Evolutionary conservation across 2,329 filamentous ascomycete species (phyloP).

Genomic region (Pseudogymnoascus sp.): DNA sequence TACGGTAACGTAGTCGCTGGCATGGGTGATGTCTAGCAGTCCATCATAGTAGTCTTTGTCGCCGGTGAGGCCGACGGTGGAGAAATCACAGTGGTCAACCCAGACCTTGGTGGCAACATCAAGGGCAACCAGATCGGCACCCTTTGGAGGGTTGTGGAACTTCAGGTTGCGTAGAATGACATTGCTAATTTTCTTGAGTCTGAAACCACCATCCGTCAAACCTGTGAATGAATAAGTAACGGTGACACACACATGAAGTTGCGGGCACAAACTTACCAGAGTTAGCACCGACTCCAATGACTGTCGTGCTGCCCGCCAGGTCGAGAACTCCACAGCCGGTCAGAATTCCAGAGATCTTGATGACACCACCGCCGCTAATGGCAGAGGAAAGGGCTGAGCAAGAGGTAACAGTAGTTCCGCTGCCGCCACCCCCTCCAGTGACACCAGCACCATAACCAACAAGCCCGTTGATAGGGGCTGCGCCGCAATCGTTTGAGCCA

Average conservation of each 20-base stretch:
- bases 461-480: not conserved
- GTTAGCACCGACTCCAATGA: constrained; percentile 34
- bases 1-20: constrained; percentile 35
- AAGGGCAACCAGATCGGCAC: constrained; percentile 40
- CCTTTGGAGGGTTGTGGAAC: constrained; percentile 35
- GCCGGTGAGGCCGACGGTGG: constrained; percentile 26
- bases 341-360: constrained; percentile 34
- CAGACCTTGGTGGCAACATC: constrained; percentile 32
- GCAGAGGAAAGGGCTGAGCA: constrained; percentile 33
- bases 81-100: constrained; percentile 23
- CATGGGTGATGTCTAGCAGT: constrained; percentile 37
- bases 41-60: constrained; percentile 38
- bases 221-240: constrained; percentile 18
- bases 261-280: constrained; percentile 15
- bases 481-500: not conserved
- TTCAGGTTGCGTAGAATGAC: constrained; percentile 45
- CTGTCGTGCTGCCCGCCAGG: constrained; percentile 34
- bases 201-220: constrained; percentile 36
- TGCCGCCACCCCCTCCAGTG: constrained; percentile 37
- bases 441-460: not conserved
- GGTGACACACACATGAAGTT: not conserved
- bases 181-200: constrained; percentile 37
- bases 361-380: constrained; percentile 25
- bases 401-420: constrained; percentile 37
- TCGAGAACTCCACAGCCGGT: constrained; percentile 29